Evolutionary conservation across 768 basidiomycete species (phyloP), one percentile per base, ranked within the genome.

Genomic region (Boletus vermiculosoides): DNA sequence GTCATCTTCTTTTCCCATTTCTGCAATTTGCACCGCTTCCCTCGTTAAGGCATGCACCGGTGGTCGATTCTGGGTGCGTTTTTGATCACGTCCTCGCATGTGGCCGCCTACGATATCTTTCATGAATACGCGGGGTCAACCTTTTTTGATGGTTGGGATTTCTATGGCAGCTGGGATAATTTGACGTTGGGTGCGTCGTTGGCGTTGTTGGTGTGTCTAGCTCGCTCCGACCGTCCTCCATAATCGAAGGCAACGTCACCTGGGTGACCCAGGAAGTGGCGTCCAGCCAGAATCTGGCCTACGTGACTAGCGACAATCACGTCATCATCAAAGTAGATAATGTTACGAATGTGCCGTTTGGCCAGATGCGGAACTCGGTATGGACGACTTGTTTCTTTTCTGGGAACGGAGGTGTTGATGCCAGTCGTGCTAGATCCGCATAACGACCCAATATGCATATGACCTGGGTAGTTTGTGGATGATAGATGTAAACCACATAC

Each of bases 281-380:
- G 1, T 69, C 71, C 12, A 66, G 74, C 8, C 74, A 81, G 57
- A 64, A 76, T 1, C 75, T 92, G 20, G 83, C 84, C 5, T 89
- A 80, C 63, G 68, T 88, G 60, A 85, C 87, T 59, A 63, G 63
- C 42, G 78, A 78, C 1, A 84, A 87, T 8, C 82, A 86, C 54
- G 86, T 84, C 6, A 78, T 94, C 58, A 75, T 94, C 48, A 84
- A 80, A 63, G 90, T 92, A 7, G 90, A 92, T 76, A 90, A 90
- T 65, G 71, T 73, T 9, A 83, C 83, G 12, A 77, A 77, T 45
- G 79, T 90, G 1, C 70, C 76, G 16, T 71, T 68, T 25, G 78
- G 79, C 54, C 64, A 81, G 44, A 78, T 83, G 58, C 75, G 90
- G 41, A 82, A 85, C 60, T 80, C 88, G 30, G 88, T 90, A 56